phyloP scores from a whole-genome alignment of 2,329 filamentous ascomycete species.

The Sordariomycetes sp. region DNA sequence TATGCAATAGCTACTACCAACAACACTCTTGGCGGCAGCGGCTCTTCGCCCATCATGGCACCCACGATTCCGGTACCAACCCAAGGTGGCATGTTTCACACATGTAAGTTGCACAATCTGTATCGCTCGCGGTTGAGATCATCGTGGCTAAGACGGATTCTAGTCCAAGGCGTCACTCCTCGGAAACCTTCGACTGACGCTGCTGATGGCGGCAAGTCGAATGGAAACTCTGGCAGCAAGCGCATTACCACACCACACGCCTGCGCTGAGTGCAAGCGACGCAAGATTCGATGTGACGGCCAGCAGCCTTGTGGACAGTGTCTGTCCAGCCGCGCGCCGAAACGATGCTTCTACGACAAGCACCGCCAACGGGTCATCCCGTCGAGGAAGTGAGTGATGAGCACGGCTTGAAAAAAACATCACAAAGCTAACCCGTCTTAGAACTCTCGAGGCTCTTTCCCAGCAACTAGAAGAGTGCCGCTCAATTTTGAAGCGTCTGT shows the following conservation, averaged over 20 bases:
- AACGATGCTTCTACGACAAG: conserved; percentile 73
- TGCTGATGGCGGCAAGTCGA: conserved; percentile 24
- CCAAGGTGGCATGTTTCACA: conserved; percentile 44
- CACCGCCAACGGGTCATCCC: conserved; percentile 68
- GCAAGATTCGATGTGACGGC: conserved; percentile 79
- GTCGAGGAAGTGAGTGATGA: conserved; percentile 59
- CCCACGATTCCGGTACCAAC: conserved; percentile 37
- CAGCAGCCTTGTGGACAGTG: conserved; percentile 76
- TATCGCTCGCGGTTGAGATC: conserved; percentile 5
- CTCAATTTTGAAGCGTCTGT: conserved; percentile 51
- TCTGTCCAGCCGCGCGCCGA: conserved; percentile 70
- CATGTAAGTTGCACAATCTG: conserved; percentile 6
- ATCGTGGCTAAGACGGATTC: not conserved
- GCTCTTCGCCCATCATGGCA: conserved; percentile 13
- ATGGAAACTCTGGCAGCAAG: conserved; percentile 28
- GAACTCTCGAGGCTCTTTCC: conserved; percentile 53
- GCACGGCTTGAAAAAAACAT: conserved; percentile 6
- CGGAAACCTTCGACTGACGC: conserved; percentile 36
- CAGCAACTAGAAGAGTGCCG: conserved; percentile 59
- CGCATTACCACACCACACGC: conserved; percentile 52
- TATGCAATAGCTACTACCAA: not conserved
- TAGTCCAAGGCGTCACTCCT: conserved; percentile 44
- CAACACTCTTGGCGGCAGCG: not conserved
- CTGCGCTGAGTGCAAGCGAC: conserved; percentile 68
- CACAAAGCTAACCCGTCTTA: conserved; percentile 11